Evolutionary conservation across 768 basidiomycete genomes (phyloP), one percentile per base, ranked within the genome.

Genomic region (Kwoniella botswanensis): DNA sequence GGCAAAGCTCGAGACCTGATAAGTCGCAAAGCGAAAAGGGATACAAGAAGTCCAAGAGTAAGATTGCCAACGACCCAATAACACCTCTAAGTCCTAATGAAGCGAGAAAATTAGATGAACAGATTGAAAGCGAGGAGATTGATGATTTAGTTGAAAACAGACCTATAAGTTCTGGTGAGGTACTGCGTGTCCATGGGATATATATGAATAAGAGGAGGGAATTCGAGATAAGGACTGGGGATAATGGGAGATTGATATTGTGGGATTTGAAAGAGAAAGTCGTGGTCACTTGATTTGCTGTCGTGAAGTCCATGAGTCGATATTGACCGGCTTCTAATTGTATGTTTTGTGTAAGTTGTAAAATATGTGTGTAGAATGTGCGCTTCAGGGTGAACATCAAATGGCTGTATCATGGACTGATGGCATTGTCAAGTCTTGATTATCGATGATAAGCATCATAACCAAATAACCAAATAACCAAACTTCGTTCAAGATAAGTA

Each of bases 191-290:
- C 2, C 80, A 82, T 69, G 76, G 76, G 24, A 74, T 82, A 15
- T 82, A 79, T 63, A 82, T 82, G 80, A 74, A 76, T 54, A 55
- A 70, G 22, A 50, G 74, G 62, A 65, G 77, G 55, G 69, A 77
- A 24, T 79, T 76, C 41, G 75, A 77, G 62, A 65, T 82, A 11
- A 55, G 79, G 52, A 54, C 72, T 7, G 74, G 74, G n/a, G 68
- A 63, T 17, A 66, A 61, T 10, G 80, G 80, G 15, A 67, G 59
- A 63, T 44, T 82, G 65, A 77, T 76, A 55, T 57, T 82, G 41
- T 82, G 75, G 76, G 79, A 82, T 76, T 65, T 68, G 24, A 59
- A 63, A 26, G 62, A 63, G 41, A 62, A 63, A 43, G 57, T 73
- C 61, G 55, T 62, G 21, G 68, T 70, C 1, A 69, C 53, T 35